These are phyloP conservation scores for Wickerhamiella australiensis DNA, from an alignment of 805 yeast species.

Conservation along the genomic window DNA sequence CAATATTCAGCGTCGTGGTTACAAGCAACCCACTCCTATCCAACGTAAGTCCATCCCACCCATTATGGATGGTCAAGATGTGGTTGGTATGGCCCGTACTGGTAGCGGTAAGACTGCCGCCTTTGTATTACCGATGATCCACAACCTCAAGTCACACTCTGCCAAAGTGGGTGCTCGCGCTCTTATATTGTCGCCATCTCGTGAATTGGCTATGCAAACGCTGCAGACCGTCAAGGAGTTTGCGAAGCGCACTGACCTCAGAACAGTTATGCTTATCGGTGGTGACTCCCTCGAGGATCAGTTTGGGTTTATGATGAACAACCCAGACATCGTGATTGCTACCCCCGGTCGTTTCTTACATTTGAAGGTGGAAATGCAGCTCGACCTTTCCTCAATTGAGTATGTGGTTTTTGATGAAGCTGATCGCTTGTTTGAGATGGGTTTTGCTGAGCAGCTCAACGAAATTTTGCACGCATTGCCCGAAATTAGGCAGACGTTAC, in stretches of 20 bases:
- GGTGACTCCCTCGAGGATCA: constrained; percentile 99
- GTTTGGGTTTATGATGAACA: constrained; percentile 79
- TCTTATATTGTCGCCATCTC: constrained; percentile 78
- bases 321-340: constrained; percentile 90
- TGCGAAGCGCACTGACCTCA: constrained; percentile 66
- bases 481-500: constrained; percentile 66
- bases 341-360: constrained; percentile 97
- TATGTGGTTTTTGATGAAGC: constrained; percentile 95
- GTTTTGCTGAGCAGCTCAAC: constrained; percentile 84
- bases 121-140: constrained; percentile 79
- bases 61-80: constrained; percentile 76
- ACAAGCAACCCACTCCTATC: constrained; percentile 91
- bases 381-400: constrained; percentile 72
- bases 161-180: constrained; percentile 86
- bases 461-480: constrained; percentile 81
- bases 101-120: constrained; percentile 99
- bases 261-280: constrained; percentile 77
- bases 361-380: constrained; percentile 86
- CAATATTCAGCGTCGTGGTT: constrained; percentile 75
- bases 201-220: constrained; percentile 94
- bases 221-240: constrained; percentile 80
- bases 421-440: constrained; percentile 91
- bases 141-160: constrained; percentile 67
- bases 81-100: constrained; percentile 98
- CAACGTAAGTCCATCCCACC: constrained; percentile 92